Base-by-base conservation (phyloP, 768 basidiomycete species). In the Lyophyllum decastes region DNA sequence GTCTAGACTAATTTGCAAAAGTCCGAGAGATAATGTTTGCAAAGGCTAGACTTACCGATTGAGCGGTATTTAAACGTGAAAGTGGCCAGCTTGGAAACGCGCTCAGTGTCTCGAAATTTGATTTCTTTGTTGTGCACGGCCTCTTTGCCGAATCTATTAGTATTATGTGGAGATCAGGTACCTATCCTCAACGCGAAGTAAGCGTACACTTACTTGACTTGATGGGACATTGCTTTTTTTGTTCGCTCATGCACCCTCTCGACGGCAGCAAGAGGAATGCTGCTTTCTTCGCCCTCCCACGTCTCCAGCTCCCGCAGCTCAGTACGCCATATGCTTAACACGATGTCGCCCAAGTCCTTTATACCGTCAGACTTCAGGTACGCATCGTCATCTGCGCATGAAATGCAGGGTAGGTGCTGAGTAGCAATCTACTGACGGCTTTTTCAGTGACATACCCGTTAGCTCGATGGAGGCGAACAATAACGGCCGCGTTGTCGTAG, bases 211-310 rank as follows among this genome's bases (percentile, higher is more conserved):
- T 24, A 70, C 72, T 58, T 55, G n/a, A 68, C 61, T 40, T 64
- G 62, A 46, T 73, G 72, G 0, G 50, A 56, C 49, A 69, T 58
- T 14, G 61, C 66, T 44, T 70, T 72, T 58, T 72, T 70, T 1
- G 64, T 58, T 17, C 61, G 59, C 43, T 72, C 70, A 38, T 71
- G 66, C 0, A 72, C 61, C 52, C 61, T 57, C 17, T 52, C 26
- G 2, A 59, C 48, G 0, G 17, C 8, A 11, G 12, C 1, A 4
- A 21, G n/a, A 17, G 30, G 4, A 4, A 4, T 5, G 30, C 4
- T 10, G 4, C 30, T 30, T 10, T 4, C 30, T 30, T 48, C 22
- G 7, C 22, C 7, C 24, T 17, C 4, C 25, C 7, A 16, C 44
- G 34, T 22, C 24, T 21, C 19, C 6, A 14, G 24, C 21, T 4